These are phyloP conservation scores for Linnemannia schmuckeri DNA, from an alignment of 192 early-diverging fungal species.

Conservation along the genomic window DNA sequence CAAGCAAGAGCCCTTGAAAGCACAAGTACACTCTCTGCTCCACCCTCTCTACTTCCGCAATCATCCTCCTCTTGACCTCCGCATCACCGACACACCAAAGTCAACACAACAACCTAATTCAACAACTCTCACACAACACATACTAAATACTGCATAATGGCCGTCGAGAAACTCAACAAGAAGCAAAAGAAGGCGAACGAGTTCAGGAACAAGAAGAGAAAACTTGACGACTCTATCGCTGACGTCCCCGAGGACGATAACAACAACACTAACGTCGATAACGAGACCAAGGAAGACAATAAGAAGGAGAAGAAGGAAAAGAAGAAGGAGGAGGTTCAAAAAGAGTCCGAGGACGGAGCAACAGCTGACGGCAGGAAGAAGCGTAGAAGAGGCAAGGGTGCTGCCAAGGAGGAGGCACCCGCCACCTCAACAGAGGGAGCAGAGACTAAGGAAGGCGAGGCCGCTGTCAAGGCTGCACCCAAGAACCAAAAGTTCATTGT, in stretches of 20 bases:
- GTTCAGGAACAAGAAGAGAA: slow-evolving; percentile 64
- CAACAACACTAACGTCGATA: slow-evolving; percentile 6
- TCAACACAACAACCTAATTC: not conserved
- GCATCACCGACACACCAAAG: too few species aligned
- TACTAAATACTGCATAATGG: not conserved
- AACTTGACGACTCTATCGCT: slow-evolving; percentile 48
- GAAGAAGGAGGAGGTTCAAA: not conserved
- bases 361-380: slow-evolving; percentile 33
- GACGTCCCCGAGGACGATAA: slow-evolving; percentile 49
- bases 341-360: slow-evolving; percentile 7
- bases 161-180: slow-evolving; percentile 64
- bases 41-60: too few species aligned
- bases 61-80: too few species aligned
- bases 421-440: slow-evolving; percentile 3
- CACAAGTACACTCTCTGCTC: too few species aligned
- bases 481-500: slow-evolving; percentile 56
- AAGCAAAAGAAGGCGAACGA: slow-evolving; percentile 63
- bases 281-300: slow-evolving; percentile 2
- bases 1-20: too few species aligned
- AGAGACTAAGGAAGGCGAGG: not conserved
- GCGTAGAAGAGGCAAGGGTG: slow-evolving; percentile 53
- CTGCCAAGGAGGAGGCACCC: slow-evolving; percentile 30
- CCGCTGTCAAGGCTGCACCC: slow-evolving; percentile 25
- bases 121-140: not conserved
- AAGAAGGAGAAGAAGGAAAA: slow-evolving; percentile 12